phyloP scores from a whole-genome alignment of 352 stramenopile genomes.

The Phytopythium aichiense region DNA sequence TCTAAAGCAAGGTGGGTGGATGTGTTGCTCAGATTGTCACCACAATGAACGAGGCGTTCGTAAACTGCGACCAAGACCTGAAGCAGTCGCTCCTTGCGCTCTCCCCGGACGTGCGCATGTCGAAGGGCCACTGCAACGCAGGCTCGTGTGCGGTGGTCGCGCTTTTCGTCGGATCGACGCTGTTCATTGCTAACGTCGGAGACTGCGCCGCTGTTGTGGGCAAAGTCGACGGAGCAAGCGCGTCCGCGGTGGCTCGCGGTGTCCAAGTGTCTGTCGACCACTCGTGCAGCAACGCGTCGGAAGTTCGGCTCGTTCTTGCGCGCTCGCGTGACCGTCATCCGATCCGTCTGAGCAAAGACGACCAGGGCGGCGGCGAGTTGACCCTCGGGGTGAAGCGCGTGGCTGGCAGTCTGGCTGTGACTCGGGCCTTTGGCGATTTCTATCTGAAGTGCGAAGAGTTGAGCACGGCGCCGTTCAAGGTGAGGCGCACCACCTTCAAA shows the following conservation, averaged over 20 bases:
- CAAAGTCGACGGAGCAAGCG: slow-evolving; percentile 31
- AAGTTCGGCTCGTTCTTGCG: slow-evolving; percentile 53
- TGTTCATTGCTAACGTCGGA: slow-evolving; percentile 90
- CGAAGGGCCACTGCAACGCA: slow-evolving; percentile 69
- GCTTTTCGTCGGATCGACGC: slow-evolving; percentile 46
- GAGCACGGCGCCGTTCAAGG: slow-evolving; percentile 91
- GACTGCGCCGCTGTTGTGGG: slow-evolving; percentile 90
- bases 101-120: slow-evolving; percentile 32
- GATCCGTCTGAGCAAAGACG: slow-evolving; percentile 90
- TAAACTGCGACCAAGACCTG: slow-evolving; percentile 48
- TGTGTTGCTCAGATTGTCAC: slow-evolving; percentile 8
- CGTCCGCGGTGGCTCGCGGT: slow-evolving; percentile 12
- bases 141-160: slow-evolving; percentile 60
- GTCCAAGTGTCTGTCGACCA: slow-evolving; percentile 52
- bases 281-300: slow-evolving; percentile 50
- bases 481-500: slow-evolving; percentile 5
- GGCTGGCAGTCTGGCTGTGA: slow-evolving; percentile 89
- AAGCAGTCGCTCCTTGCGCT: slow-evolving; percentile 52
- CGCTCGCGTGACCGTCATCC: slow-evolving; percentile 69
- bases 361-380: slow-evolving; percentile 62
- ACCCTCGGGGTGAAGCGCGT: slow-evolving; percentile 85
- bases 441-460: slow-evolving; percentile 92
- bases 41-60: slow-evolving; percentile 37
- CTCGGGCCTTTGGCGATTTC: slow-evolving; percentile 89
- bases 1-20: not conserved